These are phyloP conservation scores for Raffaelea arxii DNA, from an alignment of 2,329 filamentous ascomycete species.

Conservation along the genomic window DNA sequence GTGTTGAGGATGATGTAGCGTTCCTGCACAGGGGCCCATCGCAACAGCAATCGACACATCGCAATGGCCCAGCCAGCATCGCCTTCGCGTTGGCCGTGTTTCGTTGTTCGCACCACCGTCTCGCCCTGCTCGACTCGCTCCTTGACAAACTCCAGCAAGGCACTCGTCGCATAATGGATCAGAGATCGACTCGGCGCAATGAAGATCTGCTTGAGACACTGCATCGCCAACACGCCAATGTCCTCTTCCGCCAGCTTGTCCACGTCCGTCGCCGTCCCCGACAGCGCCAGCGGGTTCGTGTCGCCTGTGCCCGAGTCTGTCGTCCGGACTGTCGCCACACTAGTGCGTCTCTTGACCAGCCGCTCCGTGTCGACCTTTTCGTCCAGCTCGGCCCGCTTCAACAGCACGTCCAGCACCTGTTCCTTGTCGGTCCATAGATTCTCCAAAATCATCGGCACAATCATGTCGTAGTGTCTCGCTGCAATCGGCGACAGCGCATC, in stretches of 20 bases:
- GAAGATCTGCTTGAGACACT: slow-evolving; percentile 81
- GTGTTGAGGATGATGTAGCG: slow-evolving; percentile 84
- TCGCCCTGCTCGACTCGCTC: slow-evolving; percentile 44
- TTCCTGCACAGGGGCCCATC: slow-evolving; percentile 89
- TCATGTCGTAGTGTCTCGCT: slow-evolving; percentile 64
- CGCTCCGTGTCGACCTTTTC: slow-evolving; percentile 61
- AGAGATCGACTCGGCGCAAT: slow-evolving; percentile 72
- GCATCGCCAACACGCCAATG: slow-evolving; percentile 72
- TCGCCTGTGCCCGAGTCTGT: slow-evolving; percentile 53
- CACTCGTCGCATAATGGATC: slow-evolving; percentile 64
- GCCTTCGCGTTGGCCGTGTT: slow-evolving; percentile 32
- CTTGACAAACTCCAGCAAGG: slow-evolving; percentile 66
- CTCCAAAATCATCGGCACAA: slow-evolving; percentile 77
- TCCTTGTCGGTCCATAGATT: slow-evolving; percentile 73
- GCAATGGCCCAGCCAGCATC: slow-evolving; percentile 69
- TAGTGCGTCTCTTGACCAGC: slow-evolving; percentile 58
- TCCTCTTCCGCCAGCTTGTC: slow-evolving; percentile 87
- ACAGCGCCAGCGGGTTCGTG: slow-evolving; percentile 61
- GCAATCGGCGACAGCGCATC: slow-evolving; percentile 69
- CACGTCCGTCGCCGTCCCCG: slow-evolving; percentile 73
- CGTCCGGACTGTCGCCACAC: slow-evolving; percentile 68
- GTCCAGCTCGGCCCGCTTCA: slow-evolving; percentile 55
- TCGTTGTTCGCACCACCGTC: slow-evolving; percentile 36
- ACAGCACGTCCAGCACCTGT: slow-evolving; percentile 57
- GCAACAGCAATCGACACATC: slow-evolving; percentile 68